phyloP scores from a whole-genome alignment of 768 basidiomycete species.

The Termitomyces sp. region DNA sequence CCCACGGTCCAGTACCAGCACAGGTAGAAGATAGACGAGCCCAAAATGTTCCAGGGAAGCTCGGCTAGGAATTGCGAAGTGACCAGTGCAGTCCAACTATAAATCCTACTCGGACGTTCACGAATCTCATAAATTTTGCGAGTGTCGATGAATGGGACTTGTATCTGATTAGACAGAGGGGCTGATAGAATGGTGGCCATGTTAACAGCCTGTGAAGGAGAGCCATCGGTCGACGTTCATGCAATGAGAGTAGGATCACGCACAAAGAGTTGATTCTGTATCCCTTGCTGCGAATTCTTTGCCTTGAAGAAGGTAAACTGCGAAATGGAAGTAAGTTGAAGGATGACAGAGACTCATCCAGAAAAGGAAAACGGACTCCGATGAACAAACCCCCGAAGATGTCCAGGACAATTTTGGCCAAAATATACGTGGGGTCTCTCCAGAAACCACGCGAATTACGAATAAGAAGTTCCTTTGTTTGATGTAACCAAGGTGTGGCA shows the following conservation, averaged over 20 bases:
- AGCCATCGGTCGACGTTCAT: background rate
- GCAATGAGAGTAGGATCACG: constrained; percentile 18
- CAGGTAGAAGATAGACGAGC: constrained; percentile 58
- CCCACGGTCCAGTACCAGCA: constrained; percentile 78
- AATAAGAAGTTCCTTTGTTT: constrained; percentile 37
- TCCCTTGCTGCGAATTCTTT: constrained; percentile 50
- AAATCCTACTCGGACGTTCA: constrained; percentile 63
- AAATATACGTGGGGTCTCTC: constrained; percentile 59
- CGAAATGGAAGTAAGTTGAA: constrained; percentile 10
- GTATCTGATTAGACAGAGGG: constrained; percentile 60
- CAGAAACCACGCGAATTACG: constrained; percentile 48
- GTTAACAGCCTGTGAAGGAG: constrained; percentile 43
- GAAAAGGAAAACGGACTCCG: constrained; percentile 29
- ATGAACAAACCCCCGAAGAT: constrained; percentile 54
- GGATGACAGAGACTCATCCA: background rate
- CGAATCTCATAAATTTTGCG: constrained; percentile 68
- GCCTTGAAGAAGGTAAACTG: constrained; percentile 63
- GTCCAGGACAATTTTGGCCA: constrained; percentile 57
- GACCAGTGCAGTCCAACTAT: constrained; percentile 59
- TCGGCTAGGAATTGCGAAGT: constrained; percentile 56
- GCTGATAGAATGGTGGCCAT: constrained; percentile 52
- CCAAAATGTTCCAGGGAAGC: constrained; percentile 63
- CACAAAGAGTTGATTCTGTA: constrained; percentile 66
- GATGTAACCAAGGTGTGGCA: constrained; percentile 52
- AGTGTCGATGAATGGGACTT: constrained; percentile 57